phyloP scores from a whole-genome alignment of 768 basidiomycete species.

The Lentinula lateritia region DNA sequence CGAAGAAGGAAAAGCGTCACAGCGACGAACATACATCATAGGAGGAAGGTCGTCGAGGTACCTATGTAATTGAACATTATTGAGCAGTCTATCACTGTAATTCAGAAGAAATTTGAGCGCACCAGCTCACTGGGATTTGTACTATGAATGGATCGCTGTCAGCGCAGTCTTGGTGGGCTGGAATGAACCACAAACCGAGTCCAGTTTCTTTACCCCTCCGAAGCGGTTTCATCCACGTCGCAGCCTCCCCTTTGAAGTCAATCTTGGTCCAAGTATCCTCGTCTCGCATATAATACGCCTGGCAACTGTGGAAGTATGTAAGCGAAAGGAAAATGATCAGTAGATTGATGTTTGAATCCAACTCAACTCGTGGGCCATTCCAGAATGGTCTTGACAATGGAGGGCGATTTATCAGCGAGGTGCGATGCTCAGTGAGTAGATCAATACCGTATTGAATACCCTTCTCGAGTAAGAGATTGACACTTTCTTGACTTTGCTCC shows the following conservation, averaged over 20 bases:
- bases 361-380: conserved; percentile 45
- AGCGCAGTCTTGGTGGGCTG: background rate
- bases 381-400: conserved; percentile 45
- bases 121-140: conserved; percentile 71
- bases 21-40: conserved; percentile 46
- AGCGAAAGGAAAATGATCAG: background rate
- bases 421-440: conserved; percentile 6
- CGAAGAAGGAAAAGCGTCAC: background rate
- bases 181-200: conserved; percentile 30
- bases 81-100: background rate
- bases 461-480: conserved; percentile 57
- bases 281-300: conserved; percentile 65
- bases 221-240: conserved; percentile 74
- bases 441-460: conserved; percentile 66
- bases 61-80: conserved; percentile 22
- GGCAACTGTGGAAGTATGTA: conserved; percentile 31
- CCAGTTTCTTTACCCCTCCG: conserved; percentile 58
- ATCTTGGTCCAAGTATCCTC: conserved; percentile 73
- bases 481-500: conserved; percentile 55
- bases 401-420: conserved; percentile 13
- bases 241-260: conserved; percentile 50
- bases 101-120: background rate
- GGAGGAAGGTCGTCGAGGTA: conserved; percentile 72
- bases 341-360: background rate
- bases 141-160: conserved; percentile 15